Conservation (phyloP, 1,284 basidiomycete species). For the Pseudozyma tsukubaensis region DNA sequence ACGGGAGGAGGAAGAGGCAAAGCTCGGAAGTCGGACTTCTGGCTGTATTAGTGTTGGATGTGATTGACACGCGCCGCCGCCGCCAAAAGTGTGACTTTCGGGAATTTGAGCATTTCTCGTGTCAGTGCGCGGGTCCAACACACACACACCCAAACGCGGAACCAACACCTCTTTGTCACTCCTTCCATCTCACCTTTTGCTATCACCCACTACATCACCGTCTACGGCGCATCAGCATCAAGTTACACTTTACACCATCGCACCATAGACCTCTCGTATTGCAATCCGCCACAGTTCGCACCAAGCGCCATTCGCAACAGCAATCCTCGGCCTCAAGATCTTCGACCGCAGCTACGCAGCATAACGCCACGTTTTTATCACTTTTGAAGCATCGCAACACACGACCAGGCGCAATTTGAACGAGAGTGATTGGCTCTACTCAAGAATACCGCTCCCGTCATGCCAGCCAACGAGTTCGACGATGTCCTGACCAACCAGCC, state of each 20-base stretch:
- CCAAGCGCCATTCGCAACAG: no score
- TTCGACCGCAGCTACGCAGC: background rate
- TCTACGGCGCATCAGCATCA: background rate
- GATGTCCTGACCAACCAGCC: slow-evolving; percentile 69
- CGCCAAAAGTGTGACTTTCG: background rate
- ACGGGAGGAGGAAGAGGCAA: background rate
- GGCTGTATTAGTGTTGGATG: background rate
- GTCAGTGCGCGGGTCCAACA: slow-evolving; percentile 11
- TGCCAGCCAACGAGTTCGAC: slow-evolving; percentile 62
- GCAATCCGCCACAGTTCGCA: no score
- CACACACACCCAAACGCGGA: slow-evolving; percentile 1
- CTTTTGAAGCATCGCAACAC: no score
- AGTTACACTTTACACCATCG: no score
- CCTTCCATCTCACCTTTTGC: background rate
- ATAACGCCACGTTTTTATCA: no score
- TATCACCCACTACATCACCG: background rate
- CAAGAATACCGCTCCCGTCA: background rate
- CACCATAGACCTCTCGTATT: no score
- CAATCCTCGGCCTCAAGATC: background rate
- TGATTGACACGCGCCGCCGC: slow-evolving; percentile 2
- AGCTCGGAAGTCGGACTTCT: slow-evolving; percentile 9
- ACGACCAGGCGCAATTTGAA: no score
- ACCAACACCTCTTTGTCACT: slow-evolving; percentile 15
- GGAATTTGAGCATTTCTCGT: background rate
- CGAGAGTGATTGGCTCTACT: no score